phyloP scores from a whole-genome alignment of 2,329 filamentous ascomycete species.

The Tetracladium maxilliforme region DNA sequence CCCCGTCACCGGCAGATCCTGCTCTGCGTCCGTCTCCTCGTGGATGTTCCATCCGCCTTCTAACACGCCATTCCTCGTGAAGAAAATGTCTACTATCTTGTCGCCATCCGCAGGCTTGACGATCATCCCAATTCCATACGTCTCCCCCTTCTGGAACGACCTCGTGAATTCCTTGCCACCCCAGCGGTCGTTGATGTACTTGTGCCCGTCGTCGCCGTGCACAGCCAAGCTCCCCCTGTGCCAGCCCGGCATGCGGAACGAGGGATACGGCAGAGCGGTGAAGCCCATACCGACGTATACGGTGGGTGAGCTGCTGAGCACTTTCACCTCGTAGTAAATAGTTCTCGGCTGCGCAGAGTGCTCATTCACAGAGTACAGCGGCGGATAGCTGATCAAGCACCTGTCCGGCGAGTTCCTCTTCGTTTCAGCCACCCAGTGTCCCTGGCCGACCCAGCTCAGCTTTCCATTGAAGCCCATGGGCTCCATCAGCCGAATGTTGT shows the following conservation, averaged over 20 bases:
- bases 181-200: conserved; percentile 61
- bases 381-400: conserved; percentile 51
- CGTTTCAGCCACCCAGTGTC: conserved; percentile 34
- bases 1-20: conserved; percentile 47
- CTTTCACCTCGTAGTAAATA: conserved; percentile 59
- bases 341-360: conserved; percentile 41
- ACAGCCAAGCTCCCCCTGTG: conserved; percentile 60
- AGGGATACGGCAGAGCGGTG: conserved; percentile 59
- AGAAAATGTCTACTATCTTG: conserved; percentile 44
- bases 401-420: conserved; percentile 36
- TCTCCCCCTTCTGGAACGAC: conserved; percentile 49
- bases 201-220: conserved; percentile 68
- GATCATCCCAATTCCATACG: conserved; percentile 57
- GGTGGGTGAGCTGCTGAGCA: conserved; percentile 24
- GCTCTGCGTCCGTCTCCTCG: conserved; percentile 53
- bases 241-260: conserved; percentile 69
- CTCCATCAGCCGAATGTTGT: conserved; percentile 38
- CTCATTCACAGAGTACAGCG: conserved; percentile 47
- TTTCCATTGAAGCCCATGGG: conserved; percentile 31
- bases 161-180: conserved; percentile 56
- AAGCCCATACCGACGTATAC: conserved; percentile 52
- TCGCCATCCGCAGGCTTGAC: conserved; percentile 20
- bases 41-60: conserved; percentile 56
- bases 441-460: conserved; percentile 27
- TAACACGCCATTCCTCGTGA: conserved; percentile 50